Conservation (phyloP, 2,329 filamentous ascomycete genomes). For the Epichloe sylvatica region DNA sequence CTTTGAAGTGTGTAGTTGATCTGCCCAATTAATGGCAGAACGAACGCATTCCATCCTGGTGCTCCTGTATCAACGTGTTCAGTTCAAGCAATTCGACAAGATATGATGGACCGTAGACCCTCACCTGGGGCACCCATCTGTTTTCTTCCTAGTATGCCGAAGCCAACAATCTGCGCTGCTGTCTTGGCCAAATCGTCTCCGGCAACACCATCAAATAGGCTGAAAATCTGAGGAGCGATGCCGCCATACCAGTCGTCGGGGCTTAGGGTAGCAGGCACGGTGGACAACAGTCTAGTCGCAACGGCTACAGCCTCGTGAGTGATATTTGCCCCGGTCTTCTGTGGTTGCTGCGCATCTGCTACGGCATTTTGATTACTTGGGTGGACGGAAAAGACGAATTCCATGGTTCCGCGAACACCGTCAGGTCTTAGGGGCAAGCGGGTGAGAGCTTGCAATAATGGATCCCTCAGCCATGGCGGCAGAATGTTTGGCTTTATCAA, state of each 20-base stretch:
- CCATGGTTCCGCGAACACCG: constrained; percentile 53
- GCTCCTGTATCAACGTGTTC: constrained; percentile 22
- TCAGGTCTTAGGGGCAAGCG: constrained; percentile 45
- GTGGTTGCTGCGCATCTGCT: constrained; percentile 28
- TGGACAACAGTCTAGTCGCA: constrained; percentile 46
- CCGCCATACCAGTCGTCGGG: constrained; percentile 46
- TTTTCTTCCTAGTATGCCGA: constrained; percentile 51
- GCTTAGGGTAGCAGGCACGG: constrained; percentile 39
- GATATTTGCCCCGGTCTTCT: constrained; percentile 47
- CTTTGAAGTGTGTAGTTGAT: constrained; percentile 31
- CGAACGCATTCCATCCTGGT: constrained; percentile 49
- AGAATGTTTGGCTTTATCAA: constrained; percentile 47
- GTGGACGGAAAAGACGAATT: constrained; percentile 58
- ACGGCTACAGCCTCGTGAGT: constrained; percentile 54
- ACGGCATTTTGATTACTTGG: constrained; percentile 33
- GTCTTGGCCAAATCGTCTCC: constrained; percentile 23
- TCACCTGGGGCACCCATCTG: constrained; percentile 48
- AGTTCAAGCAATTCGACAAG: neutral
- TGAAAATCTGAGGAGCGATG: constrained; percentile 46
- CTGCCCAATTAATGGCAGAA: constrained; percentile 38
- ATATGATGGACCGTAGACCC: neutral
- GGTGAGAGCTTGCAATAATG: constrained; percentile 44
- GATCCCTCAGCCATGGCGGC: constrained; percentile 44
- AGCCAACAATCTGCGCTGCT: constrained; percentile 28
- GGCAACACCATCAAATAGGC: constrained; percentile 43